Evolutionary conservation across 176 grass and related monocot species (phyloP).

Genomic region (Avena sativa): DNA sequence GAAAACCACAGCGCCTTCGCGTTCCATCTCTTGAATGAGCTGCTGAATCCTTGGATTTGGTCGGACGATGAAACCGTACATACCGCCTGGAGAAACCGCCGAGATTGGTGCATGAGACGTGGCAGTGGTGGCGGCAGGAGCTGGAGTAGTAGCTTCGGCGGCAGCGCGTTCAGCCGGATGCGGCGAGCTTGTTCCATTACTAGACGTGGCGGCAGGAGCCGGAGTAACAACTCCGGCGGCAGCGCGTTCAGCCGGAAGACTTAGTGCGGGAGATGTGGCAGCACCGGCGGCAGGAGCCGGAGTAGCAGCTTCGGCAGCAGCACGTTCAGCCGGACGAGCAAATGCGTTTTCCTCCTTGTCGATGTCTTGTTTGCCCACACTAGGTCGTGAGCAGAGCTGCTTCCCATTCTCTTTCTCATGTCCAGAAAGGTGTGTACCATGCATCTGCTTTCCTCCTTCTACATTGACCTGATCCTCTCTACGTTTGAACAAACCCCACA

Average conservation of each 20-base stretch:
- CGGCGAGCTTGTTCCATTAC: not conserved
- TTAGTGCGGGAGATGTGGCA: not conserved
- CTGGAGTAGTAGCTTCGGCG: not conserved
- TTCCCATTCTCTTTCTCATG: constrained; percentile 18
- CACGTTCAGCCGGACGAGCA: not conserved
- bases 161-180: not conserved
- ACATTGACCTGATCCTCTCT: constrained; percentile 4
- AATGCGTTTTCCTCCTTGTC: not conserved
- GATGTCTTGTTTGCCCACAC: not conserved
- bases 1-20: constrained; percentile 14
- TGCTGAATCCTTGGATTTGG: not conserved
- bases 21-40: not conserved
- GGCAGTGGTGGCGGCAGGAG: not conserved
- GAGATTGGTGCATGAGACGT: not conserved
- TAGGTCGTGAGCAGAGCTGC: not conserved
- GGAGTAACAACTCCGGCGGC: not conserved
- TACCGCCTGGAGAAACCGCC: not conserved
- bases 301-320: not conserved
- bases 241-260: not conserved
- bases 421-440: not conserved
- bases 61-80: not conserved
- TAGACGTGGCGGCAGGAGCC: not conserved
- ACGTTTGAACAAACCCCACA: constrained; percentile 58
- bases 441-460: not conserved
- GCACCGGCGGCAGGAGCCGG: not conserved